These are phyloP conservation scores for Quercus agrifolia DNA, from an alignment of 306 rosid genomes.

Conservation along the genomic window DNA sequence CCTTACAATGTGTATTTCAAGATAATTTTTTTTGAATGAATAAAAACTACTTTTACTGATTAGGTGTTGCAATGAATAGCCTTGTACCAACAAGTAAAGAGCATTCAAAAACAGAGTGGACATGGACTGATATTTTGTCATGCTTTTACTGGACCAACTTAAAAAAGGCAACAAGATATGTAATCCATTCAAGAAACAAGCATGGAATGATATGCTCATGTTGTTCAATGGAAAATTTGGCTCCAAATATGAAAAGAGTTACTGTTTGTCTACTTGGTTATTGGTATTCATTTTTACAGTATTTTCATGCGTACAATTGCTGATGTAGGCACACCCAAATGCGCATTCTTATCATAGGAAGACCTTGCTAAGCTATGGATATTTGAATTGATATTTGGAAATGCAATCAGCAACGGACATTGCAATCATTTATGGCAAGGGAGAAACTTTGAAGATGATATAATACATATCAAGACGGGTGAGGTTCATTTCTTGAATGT, in stretches of 20 bases:
- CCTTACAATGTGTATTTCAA: too few species aligned
- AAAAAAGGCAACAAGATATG: too few species aligned
- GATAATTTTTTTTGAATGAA: too few species aligned
- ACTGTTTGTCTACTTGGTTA: constrained; percentile 10
- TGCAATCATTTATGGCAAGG: constrained; percentile 25
- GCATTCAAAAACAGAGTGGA: too few species aligned
- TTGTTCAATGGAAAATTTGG: constrained; percentile 45
- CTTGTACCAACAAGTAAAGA: too few species aligned
- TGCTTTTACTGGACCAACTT: too few species aligned
- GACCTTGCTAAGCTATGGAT: constrained; percentile 37
- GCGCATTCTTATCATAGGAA: constrained; percentile 34
- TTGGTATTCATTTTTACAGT: background rate
- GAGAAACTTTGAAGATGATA: constrained; percentile 21
- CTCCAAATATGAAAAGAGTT: constrained; percentile 25
- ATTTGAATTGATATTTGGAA: constrained; percentile 41
- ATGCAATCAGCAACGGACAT: constrained; percentile 32
- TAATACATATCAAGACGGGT: constrained; percentile 15
- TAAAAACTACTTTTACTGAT: too few species aligned
- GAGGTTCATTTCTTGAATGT: background rate
- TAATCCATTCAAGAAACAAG: too few species aligned
- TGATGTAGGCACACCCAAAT: constrained; percentile 51
- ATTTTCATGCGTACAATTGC: constrained; percentile 15
- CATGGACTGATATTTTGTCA: too few species aligned
- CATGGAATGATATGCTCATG: constrained; percentile 34
- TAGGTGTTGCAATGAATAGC: too few species aligned